Evolutionary conservation across 805 yeast genomes (phyloP).

Genomic region (Saturnispora galanensis): DNA sequence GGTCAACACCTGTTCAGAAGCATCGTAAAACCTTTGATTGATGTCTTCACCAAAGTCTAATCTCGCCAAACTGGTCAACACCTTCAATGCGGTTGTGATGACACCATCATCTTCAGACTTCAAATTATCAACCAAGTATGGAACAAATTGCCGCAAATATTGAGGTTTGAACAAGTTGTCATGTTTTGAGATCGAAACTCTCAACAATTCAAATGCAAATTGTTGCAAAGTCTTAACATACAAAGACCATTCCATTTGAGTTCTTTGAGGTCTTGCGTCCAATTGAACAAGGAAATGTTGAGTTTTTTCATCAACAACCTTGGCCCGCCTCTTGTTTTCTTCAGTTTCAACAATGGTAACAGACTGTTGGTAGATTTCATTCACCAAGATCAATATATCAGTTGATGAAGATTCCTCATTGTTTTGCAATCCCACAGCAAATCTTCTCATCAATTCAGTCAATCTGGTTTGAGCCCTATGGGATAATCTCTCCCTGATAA

Average conservation of each 20-base stretch:
- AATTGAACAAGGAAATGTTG: constrained; percentile 70
- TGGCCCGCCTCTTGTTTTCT: constrained; percentile 13
- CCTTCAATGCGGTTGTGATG: constrained; percentile 54
- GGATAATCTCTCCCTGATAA: constrained; percentile 55
- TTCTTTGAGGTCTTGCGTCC: constrained; percentile 45
- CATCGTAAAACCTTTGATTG: constrained; percentile 43
- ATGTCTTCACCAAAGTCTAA: constrained; percentile 51
- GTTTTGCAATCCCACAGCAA: constrained; percentile 67
- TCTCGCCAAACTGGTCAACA: constrained; percentile 49
- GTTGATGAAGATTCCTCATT: constrained; percentile 50
- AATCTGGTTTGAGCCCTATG: constrained; percentile 62
- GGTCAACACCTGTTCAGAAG: constrained; percentile 50
- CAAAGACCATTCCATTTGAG: constrained; percentile 45
- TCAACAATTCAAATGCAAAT: constrained; percentile 66
- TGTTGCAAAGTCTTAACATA: constrained; percentile 57
- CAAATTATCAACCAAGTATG: constrained; percentile 53
- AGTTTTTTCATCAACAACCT: constrained; percentile 18
- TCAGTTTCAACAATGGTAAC: constrained; percentile 20
- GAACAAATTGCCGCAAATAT: constrained; percentile 65
- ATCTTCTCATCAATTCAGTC: constrained; percentile 68
- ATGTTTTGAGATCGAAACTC: constrained; percentile 60
- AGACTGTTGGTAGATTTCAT: constrained; percentile 57
- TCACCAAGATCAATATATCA: constrained; percentile 60
- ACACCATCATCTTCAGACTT: constrained; percentile 67
- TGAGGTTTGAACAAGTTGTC: constrained; percentile 46